A percentile compares a stretch with the other conserved stretches of the same genome.
Evolutionary conservation across 2,329 filamentous ascomycete species (phyloP).

Genomic region (Beauveria brongniartii): DNA sequence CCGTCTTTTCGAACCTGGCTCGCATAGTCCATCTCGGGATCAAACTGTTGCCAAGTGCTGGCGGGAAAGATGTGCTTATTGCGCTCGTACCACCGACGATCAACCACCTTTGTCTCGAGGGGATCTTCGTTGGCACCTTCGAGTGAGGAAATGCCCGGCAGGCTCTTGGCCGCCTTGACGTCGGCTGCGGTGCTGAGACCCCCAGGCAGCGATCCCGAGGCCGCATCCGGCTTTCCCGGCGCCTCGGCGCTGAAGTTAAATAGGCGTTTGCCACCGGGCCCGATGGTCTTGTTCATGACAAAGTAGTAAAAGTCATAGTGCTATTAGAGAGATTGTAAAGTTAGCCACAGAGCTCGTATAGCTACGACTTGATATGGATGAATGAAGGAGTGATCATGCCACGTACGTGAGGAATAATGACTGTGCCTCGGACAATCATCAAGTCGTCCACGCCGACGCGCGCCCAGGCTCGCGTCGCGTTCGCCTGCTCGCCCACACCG

Average conservation of each 20-base stretch:
- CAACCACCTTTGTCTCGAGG: constrained; percentile 82
- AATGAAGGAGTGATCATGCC: neutral
- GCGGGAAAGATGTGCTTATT: constrained; percentile 99
- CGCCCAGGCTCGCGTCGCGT: constrained; percentile 73
- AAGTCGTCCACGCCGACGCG: constrained; percentile 90
- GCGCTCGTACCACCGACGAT: constrained; percentile 91
- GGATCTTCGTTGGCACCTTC: constrained; percentile 72
- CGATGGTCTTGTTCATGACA: constrained; percentile 75
- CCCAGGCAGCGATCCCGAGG: constrained; percentile 14
- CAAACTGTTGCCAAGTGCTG: constrained; percentile 92
- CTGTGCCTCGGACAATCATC: constrained; percentile 80
- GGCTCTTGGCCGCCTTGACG: constrained; percentile 28
- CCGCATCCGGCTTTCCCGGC: constrained; percentile 18
- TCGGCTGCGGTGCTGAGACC: constrained; percentile 21
- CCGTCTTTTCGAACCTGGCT: constrained; percentile 71
- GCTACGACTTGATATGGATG: neutral
- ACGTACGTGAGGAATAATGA: constrained; percentile 91
- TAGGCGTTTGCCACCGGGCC: constrained; percentile 61
- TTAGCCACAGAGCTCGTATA: constrained; percentile 8
- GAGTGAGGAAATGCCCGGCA: constrained; percentile 44
- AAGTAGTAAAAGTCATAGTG: constrained; percentile 98
- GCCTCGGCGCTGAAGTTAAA: constrained; percentile 64
- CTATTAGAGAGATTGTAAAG: constrained; percentile 36
- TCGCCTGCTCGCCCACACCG: constrained; percentile 61
- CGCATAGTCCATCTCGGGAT: constrained; percentile 79